A percentile compares a stretch with the other conserved stretches of the same genome.
phyloP scores from a whole-genome alignment of 2,329 filamentous ascomycete species.

The Incumbomyces lentus region DNA sequence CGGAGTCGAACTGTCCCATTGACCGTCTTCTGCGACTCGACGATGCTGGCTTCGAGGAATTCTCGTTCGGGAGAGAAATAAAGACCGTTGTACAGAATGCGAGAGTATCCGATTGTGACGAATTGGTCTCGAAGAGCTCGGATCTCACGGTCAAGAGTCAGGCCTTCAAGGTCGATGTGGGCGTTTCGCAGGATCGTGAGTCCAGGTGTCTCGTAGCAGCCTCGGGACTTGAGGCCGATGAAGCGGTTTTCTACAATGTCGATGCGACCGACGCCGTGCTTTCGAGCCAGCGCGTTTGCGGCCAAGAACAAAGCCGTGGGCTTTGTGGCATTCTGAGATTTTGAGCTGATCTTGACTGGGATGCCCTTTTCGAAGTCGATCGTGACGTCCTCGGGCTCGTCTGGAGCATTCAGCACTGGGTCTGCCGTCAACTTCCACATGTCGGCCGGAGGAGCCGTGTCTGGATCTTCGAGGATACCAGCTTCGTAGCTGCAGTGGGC shows the following conservation, averaged over 20 bases:
- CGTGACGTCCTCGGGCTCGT: slow-evolving; percentile 61
- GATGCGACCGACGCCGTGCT: slow-evolving; percentile 66
- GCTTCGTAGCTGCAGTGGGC: slow-evolving; percentile 59
- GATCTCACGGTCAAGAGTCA: slow-evolving; percentile 59
- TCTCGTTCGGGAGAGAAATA: slow-evolving; percentile 62
- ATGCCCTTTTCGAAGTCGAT: slow-evolving; percentile 64
- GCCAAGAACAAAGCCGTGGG: slow-evolving; percentile 62
- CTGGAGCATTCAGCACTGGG: slow-evolving; percentile 36
- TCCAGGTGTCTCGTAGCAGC: slow-evolving; percentile 64
- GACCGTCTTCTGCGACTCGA: slow-evolving; percentile 50
- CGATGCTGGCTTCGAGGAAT: slow-evolving; percentile 57
- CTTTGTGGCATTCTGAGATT: slow-evolving; percentile 55
- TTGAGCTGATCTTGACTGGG: slow-evolving; percentile 55
- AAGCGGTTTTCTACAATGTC: slow-evolving; percentile 78
- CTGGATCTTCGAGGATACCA: slow-evolving; percentile 57
- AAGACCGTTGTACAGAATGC: slow-evolving; percentile 50
- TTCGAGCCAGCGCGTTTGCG: slow-evolving; percentile 45
- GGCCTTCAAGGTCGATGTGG: slow-evolving; percentile 54
- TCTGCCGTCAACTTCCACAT: slow-evolving; percentile 64
- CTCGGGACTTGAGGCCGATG: slow-evolving; percentile 69
- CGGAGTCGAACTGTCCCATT: slow-evolving; percentile 53
- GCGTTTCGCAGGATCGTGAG: slow-evolving; percentile 47
- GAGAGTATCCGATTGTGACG: slow-evolving; percentile 54
- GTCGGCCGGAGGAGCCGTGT: slow-evolving; percentile 54
- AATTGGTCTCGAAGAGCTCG: slow-evolving; percentile 62